These are phyloP conservation scores for Trichoderma cornu-damae DNA, from an alignment of 2,329 filamentous ascomycete species.

Conservation along the genomic window DNA sequence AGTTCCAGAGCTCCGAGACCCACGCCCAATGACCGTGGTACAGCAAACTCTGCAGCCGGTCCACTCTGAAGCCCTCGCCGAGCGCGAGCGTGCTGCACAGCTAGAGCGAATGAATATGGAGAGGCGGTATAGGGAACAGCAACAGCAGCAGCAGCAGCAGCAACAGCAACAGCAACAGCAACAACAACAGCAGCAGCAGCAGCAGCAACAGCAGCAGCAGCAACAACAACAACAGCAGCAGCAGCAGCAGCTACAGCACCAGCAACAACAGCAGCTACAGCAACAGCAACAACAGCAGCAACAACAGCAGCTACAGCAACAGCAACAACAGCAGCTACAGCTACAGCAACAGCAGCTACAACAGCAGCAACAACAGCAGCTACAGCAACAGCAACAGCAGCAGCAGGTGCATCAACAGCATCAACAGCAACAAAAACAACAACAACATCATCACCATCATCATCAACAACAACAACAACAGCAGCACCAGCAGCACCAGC, in stretches of 20 bases:
- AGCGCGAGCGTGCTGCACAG: slow-evolving; percentile 26
- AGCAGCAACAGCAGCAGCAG: slow-evolving; percentile 22
- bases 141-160: slow-evolving; percentile 19
- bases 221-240: slow-evolving; percentile 17
- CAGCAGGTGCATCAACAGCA: slow-evolving; percentile 21
- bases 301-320: too few relatives aligned
- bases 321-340: too few relatives aligned
- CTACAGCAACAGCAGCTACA: slow-evolving; percentile 20
- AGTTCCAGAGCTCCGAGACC: slow-evolving; percentile 33
- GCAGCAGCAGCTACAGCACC: slow-evolving; percentile 19
- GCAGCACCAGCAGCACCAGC: slow-evolving; percentile 8
- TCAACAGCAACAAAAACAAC: slow-evolving; percentile 19
- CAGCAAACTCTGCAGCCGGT: slow-evolving; percentile 33
- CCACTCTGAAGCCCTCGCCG: slow-evolving; percentile 33
- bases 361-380: slow-evolving; percentile 21
- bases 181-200: slow-evolving; percentile 16
- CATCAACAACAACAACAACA: too few relatives aligned
- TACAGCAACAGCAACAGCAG: slow-evolving; percentile 10
- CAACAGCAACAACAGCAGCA: slow-evolving; percentile 19
- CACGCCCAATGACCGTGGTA: slow-evolving; percentile 32
- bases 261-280: slow-evolving; percentile 20
- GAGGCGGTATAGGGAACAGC: slow-evolving; percentile 28
- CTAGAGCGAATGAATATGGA: slow-evolving; percentile 33
- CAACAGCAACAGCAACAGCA: slow-evolving; percentile 19
- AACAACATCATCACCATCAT: too few relatives aligned